These are phyloP conservation scores for Globisporangium barbulae DNA, from an alignment of 352 stramenopile genomes.

Conservation along the genomic window DNA sequence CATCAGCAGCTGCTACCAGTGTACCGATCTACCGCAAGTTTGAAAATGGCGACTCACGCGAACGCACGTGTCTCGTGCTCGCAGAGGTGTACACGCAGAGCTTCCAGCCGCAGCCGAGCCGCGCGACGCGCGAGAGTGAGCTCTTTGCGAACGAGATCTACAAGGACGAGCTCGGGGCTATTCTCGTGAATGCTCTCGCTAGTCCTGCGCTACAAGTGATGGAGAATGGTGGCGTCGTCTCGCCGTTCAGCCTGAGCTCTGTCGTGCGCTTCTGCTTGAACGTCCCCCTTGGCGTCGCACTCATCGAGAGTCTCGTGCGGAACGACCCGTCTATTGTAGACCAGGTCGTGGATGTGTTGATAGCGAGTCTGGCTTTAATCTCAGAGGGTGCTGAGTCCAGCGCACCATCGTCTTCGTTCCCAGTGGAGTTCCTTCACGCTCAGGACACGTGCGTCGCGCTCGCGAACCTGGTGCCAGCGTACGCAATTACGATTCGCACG, in stretches of 20 bases:
- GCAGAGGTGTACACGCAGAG: conserved; percentile 22
- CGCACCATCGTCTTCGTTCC: conserved; percentile 1
- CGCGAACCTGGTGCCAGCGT: conserved; percentile 34
- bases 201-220: conserved; percentile 25
- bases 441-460: conserved; percentile 28
- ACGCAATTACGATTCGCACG: conserved; percentile 31
- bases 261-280: conserved; percentile 23
- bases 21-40: conserved; percentile 43
- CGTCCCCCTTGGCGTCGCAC: conserved; percentile 34
- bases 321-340: conserved; percentile 48
- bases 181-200: conserved; percentile 43
- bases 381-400: conserved; percentile 10
- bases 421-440: conserved; percentile 14
- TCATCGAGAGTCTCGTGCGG: conserved; percentile 41
- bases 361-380: conserved; percentile 26
- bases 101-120: conserved; percentile 2
- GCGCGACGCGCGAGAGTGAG: conserved; percentile 26
- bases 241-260: conserved; percentile 13
- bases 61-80: conserved; percentile 38
- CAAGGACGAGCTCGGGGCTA: conserved; percentile 45
- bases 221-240: background rate
- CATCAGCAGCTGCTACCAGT: background rate
- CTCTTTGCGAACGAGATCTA: conserved; percentile 58
- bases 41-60: conserved; percentile 30
- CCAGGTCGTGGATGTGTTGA: conserved; percentile 34